phyloP scores from a whole-genome alignment of 495 filamentous ascomycete genomes.

The Penicillium atrosanguineum region DNA sequence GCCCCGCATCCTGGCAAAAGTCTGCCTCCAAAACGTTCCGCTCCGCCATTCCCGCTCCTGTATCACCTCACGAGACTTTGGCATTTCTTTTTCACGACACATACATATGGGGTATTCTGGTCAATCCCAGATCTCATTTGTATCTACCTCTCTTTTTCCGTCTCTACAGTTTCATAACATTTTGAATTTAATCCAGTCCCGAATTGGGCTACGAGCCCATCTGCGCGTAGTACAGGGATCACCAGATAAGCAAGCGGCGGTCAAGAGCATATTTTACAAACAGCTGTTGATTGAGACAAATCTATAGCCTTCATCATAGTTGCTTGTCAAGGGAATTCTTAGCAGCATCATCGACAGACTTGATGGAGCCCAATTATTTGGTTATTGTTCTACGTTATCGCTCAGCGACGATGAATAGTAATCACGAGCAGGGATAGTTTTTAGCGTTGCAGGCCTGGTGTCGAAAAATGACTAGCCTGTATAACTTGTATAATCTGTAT shows the following conservation, averaged over 20 bases:
- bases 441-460: no score
- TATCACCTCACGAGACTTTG: background rate
- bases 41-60: conserved; percentile 1
- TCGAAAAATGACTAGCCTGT: no score
- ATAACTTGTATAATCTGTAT: no score
- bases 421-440: no score
- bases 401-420: no score
- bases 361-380: background rate
- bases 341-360: background rate
- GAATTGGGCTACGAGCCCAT: background rate
- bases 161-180: background rate
- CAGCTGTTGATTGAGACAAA: background rate
- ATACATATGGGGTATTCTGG: background rate
- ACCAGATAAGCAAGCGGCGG: background rate
- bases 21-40: background rate
- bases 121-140: background rate
- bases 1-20: conserved; percentile 23
- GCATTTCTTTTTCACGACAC: background rate
- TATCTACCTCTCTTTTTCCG: no score
- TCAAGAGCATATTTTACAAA: background rate
- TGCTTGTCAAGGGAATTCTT: background rate
- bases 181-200: background rate
- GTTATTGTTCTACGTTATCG: background rate
- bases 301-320: no score
- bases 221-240: background rate